Conservation (phyloP, 2,329 filamentous ascomycete genomes). For the Fusarium sp. region DNA sequence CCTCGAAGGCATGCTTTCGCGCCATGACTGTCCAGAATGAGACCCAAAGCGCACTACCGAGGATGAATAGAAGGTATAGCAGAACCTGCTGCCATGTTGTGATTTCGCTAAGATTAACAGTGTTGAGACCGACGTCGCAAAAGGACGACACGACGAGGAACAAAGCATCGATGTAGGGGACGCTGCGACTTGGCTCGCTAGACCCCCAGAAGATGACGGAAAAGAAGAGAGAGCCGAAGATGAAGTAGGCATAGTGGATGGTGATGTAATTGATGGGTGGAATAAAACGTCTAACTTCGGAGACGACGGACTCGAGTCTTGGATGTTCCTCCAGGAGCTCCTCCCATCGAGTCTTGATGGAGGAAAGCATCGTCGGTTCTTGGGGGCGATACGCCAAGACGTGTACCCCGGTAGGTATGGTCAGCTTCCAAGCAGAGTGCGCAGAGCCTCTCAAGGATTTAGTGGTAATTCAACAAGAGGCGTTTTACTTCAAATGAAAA, state of each 20-base stretch:
- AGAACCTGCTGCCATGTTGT: conserved; percentile 73
- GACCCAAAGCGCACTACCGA: conserved; percentile 72
- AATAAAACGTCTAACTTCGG: conserved; percentile 27
- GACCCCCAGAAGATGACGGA: conserved; percentile 69
- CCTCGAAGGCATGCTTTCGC: conserved; percentile 68
- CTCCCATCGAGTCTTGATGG: conserved; percentile 35
- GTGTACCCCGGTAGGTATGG: conserved; percentile 9
- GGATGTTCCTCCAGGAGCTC: conserved; percentile 37
- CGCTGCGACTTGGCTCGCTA: conserved; percentile 58
- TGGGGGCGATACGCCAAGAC: conserved; percentile 23
- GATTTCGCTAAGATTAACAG: conserved; percentile 67
- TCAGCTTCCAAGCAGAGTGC: conserved; percentile 19
- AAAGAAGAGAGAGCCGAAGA: conserved; percentile 60
- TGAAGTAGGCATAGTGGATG: conserved; percentile 72
- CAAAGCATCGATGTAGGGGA: conserved; percentile 69
- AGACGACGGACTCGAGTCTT: conserved; percentile 15
- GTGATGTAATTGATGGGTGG: conserved; percentile 67
- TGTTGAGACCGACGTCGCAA: conserved; percentile 72
- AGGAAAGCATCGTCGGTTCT: conserved; percentile 32
- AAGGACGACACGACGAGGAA: conserved; percentile 72
- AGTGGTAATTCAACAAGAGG: neutral
- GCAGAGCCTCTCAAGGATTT: conserved; percentile 16
- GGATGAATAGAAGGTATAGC: conserved; percentile 69
- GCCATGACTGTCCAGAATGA: conserved; percentile 69
- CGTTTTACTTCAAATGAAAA: conserved; percentile 24